Base-by-base conservation (phyloP, 2,329 filamentous ascomycete genomes). In the Cladosporium sp. region DNA sequence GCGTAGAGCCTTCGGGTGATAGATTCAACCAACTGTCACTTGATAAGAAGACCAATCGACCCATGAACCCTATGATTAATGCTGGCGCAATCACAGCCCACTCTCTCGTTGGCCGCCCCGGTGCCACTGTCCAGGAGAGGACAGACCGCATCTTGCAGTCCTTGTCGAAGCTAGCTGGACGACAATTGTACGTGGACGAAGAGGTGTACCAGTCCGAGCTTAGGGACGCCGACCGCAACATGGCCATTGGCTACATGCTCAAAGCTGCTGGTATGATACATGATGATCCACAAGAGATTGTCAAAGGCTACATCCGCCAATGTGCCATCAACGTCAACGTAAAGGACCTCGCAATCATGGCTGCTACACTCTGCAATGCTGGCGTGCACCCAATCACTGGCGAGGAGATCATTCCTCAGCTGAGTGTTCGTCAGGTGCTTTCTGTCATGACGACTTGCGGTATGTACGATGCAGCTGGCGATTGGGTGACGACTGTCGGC, bases 401-500 rank as follows among this genome's bases (percentile, higher is more conserved):
- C 1, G 76, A 79, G 16, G 55, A 31, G 11, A 75, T 80, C 14
- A 79, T 80, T 12, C 76, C 78, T 0, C 76, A 77, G 3, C 67
- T 69, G 2, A 79, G 76, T 58, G 78, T 79, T 0, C 75, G 78
- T 8, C 78, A 80, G 53, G 77, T 80, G 0, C 71, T 80, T 2
- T 80, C 78, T 10, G 75, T 80, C 64, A 80, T 80, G 78, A 79
- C 78, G 0, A 80, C 78, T 0, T 80, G 78, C 52, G 78, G 78
- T 33, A 80, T 80, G 78, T 80, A 80, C 68, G 73, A 79, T 67
- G 76, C 77, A n/a, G 77, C 78, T 0, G 78, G 78, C 5, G 76
- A 78, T 58, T 79, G 78, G 78, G 75, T 79, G 1, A 78, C 77
- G 7, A 75, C 72, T 26, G 75, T 79, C 6, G 78, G 78, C 2